These are phyloP conservation scores for Magnusiomyces tetraspermus DNA, from an alignment of 1,139 yeast genomes.

Conservation along the genomic window DNA sequence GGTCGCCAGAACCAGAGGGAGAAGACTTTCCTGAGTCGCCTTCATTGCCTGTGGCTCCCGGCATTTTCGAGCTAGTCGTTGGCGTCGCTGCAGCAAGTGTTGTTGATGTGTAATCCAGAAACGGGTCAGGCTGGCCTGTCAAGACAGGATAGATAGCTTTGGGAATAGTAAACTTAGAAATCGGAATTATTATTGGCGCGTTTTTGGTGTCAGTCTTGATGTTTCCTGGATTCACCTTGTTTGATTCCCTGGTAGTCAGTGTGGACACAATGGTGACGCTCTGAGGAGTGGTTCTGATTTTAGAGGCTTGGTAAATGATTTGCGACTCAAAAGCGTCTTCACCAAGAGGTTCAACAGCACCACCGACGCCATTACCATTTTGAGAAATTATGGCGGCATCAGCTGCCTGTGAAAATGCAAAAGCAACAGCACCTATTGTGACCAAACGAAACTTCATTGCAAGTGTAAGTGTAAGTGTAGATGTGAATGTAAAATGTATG, in stretches of 20 bases:
- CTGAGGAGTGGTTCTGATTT: constrained; percentile 22
- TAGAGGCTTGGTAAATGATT: constrained; percentile 26
- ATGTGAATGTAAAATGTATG: too few relatives aligned
- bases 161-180: constrained; percentile 24
- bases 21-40: constrained; percentile 11
- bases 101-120: constrained; percentile 5
- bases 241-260: constrained; percentile 22
- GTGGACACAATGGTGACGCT: constrained; percentile 26
- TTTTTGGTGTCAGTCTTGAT: constrained; percentile 14
- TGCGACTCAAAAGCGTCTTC: constrained; percentile 25
- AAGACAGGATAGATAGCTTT: constrained; percentile 11
- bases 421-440: constrained; percentile 7
- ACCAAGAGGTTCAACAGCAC: constrained; percentile 20
- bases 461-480: too few relatives aligned
- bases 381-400: constrained; percentile 20
- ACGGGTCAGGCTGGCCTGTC: too few relatives aligned
- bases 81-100: too few relatives aligned
- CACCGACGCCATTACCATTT: constrained; percentile 21
- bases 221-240: constrained; percentile 25
- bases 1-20: constrained; percentile 34
- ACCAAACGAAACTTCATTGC: constrained; percentile 10
- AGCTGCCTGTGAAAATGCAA: constrained; percentile 8
- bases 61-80: constrained; percentile 10
- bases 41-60: too few relatives aligned
- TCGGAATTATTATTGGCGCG: constrained; percentile 18